phyloP scores from a whole-genome alignment of 352 stramenopile genomes.

The Halophytophthora polymorphica region DNA sequence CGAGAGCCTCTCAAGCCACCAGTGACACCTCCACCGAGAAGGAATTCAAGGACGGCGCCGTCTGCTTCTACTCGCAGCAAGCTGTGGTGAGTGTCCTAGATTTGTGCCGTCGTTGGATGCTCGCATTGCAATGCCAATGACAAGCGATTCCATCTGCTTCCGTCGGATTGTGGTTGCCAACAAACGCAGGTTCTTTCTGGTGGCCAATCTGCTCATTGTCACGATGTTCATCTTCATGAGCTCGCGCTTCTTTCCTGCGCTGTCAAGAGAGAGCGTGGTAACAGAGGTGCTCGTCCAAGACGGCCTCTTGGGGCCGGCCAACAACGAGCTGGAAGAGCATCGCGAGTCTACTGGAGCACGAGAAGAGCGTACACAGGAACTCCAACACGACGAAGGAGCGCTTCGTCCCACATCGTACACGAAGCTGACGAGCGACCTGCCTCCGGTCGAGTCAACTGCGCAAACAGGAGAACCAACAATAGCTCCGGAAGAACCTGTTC shows the following conservation, averaged over 20 bases:
- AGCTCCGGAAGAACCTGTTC: neutral
- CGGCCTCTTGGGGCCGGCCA: slow-evolving; percentile 11
- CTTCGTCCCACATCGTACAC: slow-evolving; percentile 10
- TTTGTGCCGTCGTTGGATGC: neutral
- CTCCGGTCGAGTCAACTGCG: neutral
- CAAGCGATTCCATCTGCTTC: neutral
- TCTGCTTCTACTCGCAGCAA: slow-evolving; percentile 22
- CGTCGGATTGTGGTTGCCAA: neutral
- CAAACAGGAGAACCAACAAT: slow-evolving; percentile 5
- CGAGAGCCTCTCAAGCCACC: neutral
- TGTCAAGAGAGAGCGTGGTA: slow-evolving; percentile 29
- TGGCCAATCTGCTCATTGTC: slow-evolving; percentile 46
- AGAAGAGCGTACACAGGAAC: slow-evolving; percentile 3
- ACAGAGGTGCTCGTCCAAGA: slow-evolving; percentile 35
- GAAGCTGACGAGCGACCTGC: slow-evolving; percentile 16
- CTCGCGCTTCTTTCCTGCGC: slow-evolving; percentile 42
- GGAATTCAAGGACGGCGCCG: slow-evolving; percentile 16
- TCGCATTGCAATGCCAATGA: too few relatives aligned
- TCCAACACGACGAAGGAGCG: slow-evolving; percentile 3
- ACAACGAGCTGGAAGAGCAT: slow-evolving; percentile 12
- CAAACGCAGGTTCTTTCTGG: slow-evolving; percentile 35
- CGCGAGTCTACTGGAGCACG: neutral
- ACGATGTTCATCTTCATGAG: slow-evolving; percentile 55
- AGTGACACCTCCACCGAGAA: neutral
- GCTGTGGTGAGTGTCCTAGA: slow-evolving; percentile 18